phyloP scores from a whole-genome alignment of 352 stramenopile species.

The Paralagenidium karlingii region DNA sequence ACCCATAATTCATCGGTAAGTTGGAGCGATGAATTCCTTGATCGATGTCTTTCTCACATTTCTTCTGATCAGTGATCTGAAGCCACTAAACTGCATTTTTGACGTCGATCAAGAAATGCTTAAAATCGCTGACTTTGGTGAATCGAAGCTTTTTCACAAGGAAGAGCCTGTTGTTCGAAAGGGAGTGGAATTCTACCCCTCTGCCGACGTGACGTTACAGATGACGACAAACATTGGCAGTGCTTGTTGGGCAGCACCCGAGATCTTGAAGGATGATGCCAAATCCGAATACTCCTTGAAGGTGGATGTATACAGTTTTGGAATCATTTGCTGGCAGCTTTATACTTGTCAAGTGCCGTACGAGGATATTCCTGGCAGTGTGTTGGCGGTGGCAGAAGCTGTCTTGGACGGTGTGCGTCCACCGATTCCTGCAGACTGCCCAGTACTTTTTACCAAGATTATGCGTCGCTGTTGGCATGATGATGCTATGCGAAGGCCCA shows the following conservation, averaged over 20 bases:
- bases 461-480: conserved; percentile 74
- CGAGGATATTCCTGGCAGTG: conserved; percentile 61
- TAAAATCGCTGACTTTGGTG: conserved; percentile 71
- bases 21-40: background rate
- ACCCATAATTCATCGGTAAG: conserved; percentile 59
- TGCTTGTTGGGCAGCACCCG: conserved; percentile 60
- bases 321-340: conserved; percentile 76
- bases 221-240: conserved; percentile 79
- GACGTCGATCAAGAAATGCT: conserved; percentile 62
- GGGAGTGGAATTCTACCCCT: conserved; percentile 48
- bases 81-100: conserved; percentile 76
- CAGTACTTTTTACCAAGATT: conserved; percentile 63
- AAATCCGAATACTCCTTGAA: conserved; percentile 68
- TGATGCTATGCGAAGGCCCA: conserved; percentile 45
- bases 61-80: conserved; percentile 30
- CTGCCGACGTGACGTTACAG: conserved; percentile 45
- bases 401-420: conserved; percentile 51
- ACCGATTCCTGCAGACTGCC: conserved; percentile 40
- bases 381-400: conserved; percentile 57
- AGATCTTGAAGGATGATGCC: conserved; percentile 57
- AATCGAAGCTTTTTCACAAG: conserved; percentile 56
- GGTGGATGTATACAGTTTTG: conserved; percentile 79
- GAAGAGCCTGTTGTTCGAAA: conserved; percentile 31
- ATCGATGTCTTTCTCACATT: background rate
- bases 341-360: conserved; percentile 62